Conservation (phyloP, 2,329 filamentous ascomycete genomes). For the Sphaerulina musiva region DNA sequence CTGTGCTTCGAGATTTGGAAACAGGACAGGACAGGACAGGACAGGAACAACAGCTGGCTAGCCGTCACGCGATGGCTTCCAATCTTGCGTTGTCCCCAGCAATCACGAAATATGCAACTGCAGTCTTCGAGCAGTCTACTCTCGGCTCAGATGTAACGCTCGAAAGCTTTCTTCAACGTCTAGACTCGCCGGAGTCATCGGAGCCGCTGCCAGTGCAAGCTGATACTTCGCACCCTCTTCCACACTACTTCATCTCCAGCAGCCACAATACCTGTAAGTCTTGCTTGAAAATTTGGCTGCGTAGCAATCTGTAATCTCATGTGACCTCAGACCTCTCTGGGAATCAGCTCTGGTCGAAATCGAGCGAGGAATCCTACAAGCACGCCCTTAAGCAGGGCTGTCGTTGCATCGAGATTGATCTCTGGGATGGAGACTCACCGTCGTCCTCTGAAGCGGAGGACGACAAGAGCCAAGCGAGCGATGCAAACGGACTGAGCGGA, state of each 20-base stretch:
- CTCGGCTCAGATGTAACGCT: slow-evolving; percentile 22
- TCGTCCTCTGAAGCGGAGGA: slow-evolving; percentile 35
- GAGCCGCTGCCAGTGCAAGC: slow-evolving; percentile 19
- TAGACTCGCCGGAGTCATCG: slow-evolving; percentile 18
- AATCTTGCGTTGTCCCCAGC: slow-evolving; percentile 3
- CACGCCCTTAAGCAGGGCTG: slow-evolving; percentile 64
- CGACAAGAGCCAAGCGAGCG: slow-evolving; percentile 23
- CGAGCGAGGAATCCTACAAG: slow-evolving; percentile 71
- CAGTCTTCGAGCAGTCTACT: slow-evolving; percentile 17
- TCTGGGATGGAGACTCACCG: slow-evolving; percentile 69
- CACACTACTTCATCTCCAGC: slow-evolving; percentile 89
- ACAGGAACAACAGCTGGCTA: background rate
- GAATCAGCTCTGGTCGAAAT: slow-evolving; percentile 73
- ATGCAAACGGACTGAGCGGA: slow-evolving; percentile 32
- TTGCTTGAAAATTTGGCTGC: background rate
- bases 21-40: background rate
- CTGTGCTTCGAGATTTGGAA: no score
- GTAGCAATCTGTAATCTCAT: slow-evolving; percentile 65
- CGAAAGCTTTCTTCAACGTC: slow-evolving; percentile 42
- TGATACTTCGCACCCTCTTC: slow-evolving; percentile 51
- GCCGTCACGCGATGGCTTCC: background rate
- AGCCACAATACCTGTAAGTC: slow-evolving; percentile 91
- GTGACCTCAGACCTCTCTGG: slow-evolving; percentile 54
- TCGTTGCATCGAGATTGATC: slow-evolving; percentile 89
- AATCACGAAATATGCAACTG: slow-evolving; percentile 25